These are phyloP conservation scores for Aleurites moluccanus DNA, from an alignment of 441 rosid species.

Conservation along the genomic window DNA sequence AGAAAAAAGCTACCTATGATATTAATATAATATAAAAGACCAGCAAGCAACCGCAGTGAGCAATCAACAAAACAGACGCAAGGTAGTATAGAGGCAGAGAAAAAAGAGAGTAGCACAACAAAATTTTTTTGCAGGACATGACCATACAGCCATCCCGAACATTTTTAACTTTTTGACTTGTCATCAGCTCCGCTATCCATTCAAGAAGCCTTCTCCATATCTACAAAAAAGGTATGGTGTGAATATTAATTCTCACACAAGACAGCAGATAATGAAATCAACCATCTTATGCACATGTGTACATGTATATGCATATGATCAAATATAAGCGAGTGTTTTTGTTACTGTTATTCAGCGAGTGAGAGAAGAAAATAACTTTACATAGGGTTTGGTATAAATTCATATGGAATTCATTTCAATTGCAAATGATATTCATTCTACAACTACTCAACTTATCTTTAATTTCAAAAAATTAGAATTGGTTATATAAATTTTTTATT, in stretches of 20 bases:
- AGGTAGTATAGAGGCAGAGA: slow-evolving; percentile 7
- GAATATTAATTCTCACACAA: background rate
- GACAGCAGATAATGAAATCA: background rate
- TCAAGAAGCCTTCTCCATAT: slow-evolving; percentile 26
- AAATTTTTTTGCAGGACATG: slow-evolving; percentile 14
- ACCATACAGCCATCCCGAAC: slow-evolving; percentile 1
- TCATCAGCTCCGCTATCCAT: slow-evolving; percentile 11
- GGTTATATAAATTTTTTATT: slow-evolving; percentile 24
- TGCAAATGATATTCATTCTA: too few species aligned
- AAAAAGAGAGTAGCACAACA: slow-evolving; percentile 11
- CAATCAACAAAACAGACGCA: slow-evolving; percentile 7
- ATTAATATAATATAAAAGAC: slow-evolving; percentile 10
- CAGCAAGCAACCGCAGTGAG: slow-evolving; percentile 4
- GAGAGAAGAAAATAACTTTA: background rate
- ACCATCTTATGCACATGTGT: background rate
- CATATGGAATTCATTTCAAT: too few species aligned
- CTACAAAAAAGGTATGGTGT: slow-evolving; percentile 21
- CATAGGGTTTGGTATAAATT: background rate
- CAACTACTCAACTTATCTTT: too few species aligned
- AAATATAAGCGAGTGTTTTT: background rate
- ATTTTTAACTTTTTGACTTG: background rate
- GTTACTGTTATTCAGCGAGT: background rate
- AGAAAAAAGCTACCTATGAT: slow-evolving; percentile 3
- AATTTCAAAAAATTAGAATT: slow-evolving; percentile 7
- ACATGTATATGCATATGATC: background rate